phyloP scores from a whole-genome alignment of 2,329 filamentous ascomycete genomes.

The Fusarium cicatricum region DNA sequence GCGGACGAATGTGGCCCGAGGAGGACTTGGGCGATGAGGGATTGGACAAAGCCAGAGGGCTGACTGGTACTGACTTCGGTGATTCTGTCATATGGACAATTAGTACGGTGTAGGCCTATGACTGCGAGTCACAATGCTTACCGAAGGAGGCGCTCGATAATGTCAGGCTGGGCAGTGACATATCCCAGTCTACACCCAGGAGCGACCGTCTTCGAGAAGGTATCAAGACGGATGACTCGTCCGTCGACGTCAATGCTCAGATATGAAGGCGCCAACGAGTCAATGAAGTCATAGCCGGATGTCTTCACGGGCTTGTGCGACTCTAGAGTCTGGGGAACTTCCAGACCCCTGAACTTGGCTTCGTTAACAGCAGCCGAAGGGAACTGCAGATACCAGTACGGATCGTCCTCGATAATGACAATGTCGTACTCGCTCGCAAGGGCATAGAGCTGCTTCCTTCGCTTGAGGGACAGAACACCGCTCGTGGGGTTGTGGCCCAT shows the following conservation, averaged over 20 bases:
- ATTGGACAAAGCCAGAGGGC: slow-evolving; percentile 89
- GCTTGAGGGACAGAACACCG: slow-evolving; percentile 74
- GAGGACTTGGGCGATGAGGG: slow-evolving; percentile 79
- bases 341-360: slow-evolving; percentile 56
- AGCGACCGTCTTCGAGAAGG: slow-evolving; percentile 92
- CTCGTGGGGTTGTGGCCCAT: slow-evolving; percentile 87
- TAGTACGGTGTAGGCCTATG: background rate
- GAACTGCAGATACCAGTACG: slow-evolving; percentile 95
- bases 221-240: slow-evolving; percentile 88
- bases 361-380: slow-evolving; percentile 69
- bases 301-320: slow-evolving; percentile 47
- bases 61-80: slow-evolving; percentile 82
- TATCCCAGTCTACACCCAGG: slow-evolving; percentile 91
- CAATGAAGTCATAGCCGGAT: slow-evolving; percentile 79
- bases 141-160: slow-evolving; percentile 74
- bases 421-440: slow-evolving; percentile 86
- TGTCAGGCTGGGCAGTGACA: slow-evolving; percentile 83
- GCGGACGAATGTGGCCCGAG: slow-evolving; percentile 69
- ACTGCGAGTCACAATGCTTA: slow-evolving; percentile 14
- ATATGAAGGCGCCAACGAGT: slow-evolving; percentile 84
- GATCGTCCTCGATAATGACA: slow-evolving; percentile 92
- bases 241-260: slow-evolving; percentile 84
- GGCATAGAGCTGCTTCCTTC: slow-evolving; percentile 80
- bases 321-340: slow-evolving; percentile 43
- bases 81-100: slow-evolving; percentile 62